A percentile compares a stretch with the other conserved stretches of the same genome.
These are phyloP conservation scores for Ephemerocybe angulata DNA, from an alignment of 768 basidiomycete species.

Conservation along the genomic window DNA sequence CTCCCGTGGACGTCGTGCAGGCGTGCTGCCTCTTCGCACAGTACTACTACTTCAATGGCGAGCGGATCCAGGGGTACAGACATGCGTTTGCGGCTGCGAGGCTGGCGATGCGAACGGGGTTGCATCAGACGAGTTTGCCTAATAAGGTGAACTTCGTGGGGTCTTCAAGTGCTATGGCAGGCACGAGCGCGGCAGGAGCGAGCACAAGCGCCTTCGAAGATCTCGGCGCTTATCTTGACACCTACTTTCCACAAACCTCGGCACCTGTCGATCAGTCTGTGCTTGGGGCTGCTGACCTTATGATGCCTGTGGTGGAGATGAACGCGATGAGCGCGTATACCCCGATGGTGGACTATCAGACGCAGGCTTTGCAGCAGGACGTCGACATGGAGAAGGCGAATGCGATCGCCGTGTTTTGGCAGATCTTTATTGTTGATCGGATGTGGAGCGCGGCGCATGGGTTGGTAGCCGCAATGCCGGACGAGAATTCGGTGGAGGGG, in stretches of 20 bases:
- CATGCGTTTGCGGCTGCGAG: slow-evolving; percentile 58
- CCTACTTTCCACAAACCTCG: slow-evolving; percentile 20
- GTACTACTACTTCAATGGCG: slow-evolving; percentile 56
- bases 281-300: not conserved
- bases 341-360: slow-evolving; percentile 37
- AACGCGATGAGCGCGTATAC: too few species aligned
- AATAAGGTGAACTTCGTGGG: too few species aligned
- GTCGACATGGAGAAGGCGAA: slow-evolving; percentile 22
- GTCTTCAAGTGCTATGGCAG: too few species aligned
- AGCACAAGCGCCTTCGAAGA: too few species aligned
- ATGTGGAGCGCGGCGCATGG: slow-evolving; percentile 56
- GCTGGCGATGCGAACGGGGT: slow-evolving; percentile 56
- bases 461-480: slow-evolving; percentile 49
- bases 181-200: too few species aligned
- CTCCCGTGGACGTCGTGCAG: slow-evolving; percentile 52
- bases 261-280: slow-evolving; percentile 10
- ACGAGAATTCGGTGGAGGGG: slow-evolving; percentile 41
- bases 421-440: slow-evolving; percentile 59
- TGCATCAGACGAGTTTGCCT: slow-evolving; percentile 58
- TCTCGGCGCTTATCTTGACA: too few species aligned
- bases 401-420: slow-evolving; percentile 55
- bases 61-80: slow-evolving; percentile 56
- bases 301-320: not conserved
- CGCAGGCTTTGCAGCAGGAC: not conserved
- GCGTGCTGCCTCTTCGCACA: slow-evolving; percentile 57